phyloP scores from a whole-genome alignment of 2,329 filamentous ascomycete genomes.

The Apiospora kogelbergensis region DNA sequence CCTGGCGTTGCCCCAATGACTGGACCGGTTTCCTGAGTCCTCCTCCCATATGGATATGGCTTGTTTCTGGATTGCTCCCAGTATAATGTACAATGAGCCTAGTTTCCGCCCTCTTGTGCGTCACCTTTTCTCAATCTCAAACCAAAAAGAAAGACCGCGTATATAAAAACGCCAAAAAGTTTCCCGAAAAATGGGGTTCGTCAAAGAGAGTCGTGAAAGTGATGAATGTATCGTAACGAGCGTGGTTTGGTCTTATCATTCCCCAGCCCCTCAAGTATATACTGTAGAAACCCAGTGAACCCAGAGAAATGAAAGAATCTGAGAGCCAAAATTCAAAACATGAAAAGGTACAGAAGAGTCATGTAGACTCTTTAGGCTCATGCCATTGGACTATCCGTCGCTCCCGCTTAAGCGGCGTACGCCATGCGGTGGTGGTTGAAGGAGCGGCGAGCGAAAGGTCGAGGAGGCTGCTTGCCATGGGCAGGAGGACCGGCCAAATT shows the following conservation, averaged over 20 bases:
- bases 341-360: neutral
- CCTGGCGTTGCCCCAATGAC: conserved; percentile 1
- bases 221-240: neutral
- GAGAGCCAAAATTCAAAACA: neutral
- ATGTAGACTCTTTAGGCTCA: neutral
- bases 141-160: neutral
- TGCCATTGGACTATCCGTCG: neutral
- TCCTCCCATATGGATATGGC: neutral
- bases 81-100: conserved; percentile 5
- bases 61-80: neutral
- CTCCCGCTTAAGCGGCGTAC: neutral
- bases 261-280: neutral
- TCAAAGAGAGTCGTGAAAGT: conserved; percentile 7
- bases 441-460: neutral
- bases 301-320: neutral
- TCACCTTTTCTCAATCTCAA: neutral
- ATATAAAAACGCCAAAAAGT: neutral
- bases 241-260: neutral
- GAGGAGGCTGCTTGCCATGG: neutral
- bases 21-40: neutral
- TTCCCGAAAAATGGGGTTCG: neutral
- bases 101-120: neutral
- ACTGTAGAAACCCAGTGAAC: neutral
- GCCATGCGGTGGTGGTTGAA: neutral
- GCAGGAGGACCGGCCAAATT: neutral